A percentile compares a stretch with the other conserved stretches of the same genome.
phyloP scores from a whole-genome alignment of 139 green algal species.

The Yamagishiella unicocca region DNA sequence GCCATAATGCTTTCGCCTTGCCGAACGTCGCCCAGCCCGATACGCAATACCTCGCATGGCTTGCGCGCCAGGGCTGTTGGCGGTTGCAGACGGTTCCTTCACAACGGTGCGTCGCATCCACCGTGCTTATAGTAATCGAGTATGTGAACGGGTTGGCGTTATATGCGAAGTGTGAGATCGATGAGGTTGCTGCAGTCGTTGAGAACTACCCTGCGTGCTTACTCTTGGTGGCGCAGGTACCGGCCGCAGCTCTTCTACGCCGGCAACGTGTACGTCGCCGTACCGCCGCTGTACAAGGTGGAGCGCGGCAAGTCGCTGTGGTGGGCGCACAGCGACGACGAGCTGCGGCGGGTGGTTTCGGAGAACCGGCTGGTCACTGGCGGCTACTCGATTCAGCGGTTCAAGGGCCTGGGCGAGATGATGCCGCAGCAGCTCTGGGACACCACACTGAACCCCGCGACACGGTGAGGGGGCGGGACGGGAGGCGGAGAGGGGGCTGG shows the following conservation, averaged over 20 bases:
- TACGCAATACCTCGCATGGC: too few relatives aligned
- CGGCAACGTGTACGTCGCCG: conserved; percentile 94
- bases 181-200: too few relatives aligned
- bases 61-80: too few relatives aligned
- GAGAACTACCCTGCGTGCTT: too few relatives aligned
- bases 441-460: conserved; percentile 95
- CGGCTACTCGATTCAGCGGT: conserved; percentile 87
- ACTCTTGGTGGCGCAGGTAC: conserved; percentile 80
- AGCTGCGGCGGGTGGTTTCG: conserved; percentile 66
- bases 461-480: conserved; percentile 44
- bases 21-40: too few relatives aligned
- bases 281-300: conserved; percentile 96
- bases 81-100: too few relatives aligned
- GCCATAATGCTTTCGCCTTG: too few relatives aligned
- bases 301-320: conserved; percentile 6
- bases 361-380: conserved; percentile 36
- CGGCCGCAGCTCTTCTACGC: conserved; percentile 85
- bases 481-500: neutral
- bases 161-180: too few relatives aligned
- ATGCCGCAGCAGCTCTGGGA: conserved; percentile 98
- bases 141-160: too few relatives aligned
- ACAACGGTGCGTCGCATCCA: too few relatives aligned
- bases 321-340: conserved; percentile 68
- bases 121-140: too few relatives aligned
- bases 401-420: conserved; percentile 99